Percentiles rank a stretch among this genome's conserved stretches.
phyloP scores from a whole-genome alignment of 225 moss, liverwort and hornwort genomes.

The Marchantia polymorpha region DNA sequence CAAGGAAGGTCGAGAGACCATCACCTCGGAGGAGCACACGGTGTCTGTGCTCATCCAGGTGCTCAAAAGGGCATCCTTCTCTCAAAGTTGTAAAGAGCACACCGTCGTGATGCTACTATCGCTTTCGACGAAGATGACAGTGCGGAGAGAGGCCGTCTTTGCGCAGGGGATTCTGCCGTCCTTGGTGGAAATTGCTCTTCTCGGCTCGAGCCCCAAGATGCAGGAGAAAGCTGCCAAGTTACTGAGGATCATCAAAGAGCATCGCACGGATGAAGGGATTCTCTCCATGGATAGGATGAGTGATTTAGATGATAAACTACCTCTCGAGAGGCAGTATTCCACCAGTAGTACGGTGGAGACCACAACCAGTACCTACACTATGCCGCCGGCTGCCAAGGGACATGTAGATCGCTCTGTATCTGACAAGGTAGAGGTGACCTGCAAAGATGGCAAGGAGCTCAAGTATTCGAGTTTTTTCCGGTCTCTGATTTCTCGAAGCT shows the following conservation, averaged over 20 bases:
- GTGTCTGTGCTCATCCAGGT: conserved; percentile 44
- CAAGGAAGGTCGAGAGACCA: conserved; percentile 45
- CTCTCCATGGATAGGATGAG: conserved; percentile 35
- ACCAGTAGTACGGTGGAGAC: conserved; percentile 33
- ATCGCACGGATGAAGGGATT: conserved; percentile 48
- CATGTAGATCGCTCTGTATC: conserved; percentile 26
- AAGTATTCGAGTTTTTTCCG: conserved; percentile 31
- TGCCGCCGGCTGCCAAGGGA: conserved; percentile 23
- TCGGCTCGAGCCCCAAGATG: conserved; percentile 40
- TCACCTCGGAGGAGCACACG: conserved; percentile 33
- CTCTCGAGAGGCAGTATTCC: conserved; percentile 36
- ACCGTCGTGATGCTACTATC: conserved; percentile 42
- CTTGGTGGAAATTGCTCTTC: conserved; percentile 46
- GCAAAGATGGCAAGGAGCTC: conserved; percentile 26
- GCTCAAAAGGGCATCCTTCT: conserved; percentile 37
- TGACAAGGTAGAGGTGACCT: conserved; percentile 16
- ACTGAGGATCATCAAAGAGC: conserved; percentile 47
- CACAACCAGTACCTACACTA: conserved; percentile 13
- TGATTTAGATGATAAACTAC: conserved; percentile 21
- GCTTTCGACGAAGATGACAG: conserved; percentile 36
- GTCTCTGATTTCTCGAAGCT: conserved; percentile 34
- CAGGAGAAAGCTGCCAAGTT: conserved; percentile 49
- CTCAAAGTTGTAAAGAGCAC: conserved; percentile 48
- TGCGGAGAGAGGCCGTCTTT: conserved; percentile 41
- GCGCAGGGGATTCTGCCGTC: conserved; percentile 49